A percentile compares a stretch with the other conserved stretches of the same genome.
Evolutionary conservation across 164 flowering plant species (phyloP).

Genomic region (Brasenia schreberi): DNA sequence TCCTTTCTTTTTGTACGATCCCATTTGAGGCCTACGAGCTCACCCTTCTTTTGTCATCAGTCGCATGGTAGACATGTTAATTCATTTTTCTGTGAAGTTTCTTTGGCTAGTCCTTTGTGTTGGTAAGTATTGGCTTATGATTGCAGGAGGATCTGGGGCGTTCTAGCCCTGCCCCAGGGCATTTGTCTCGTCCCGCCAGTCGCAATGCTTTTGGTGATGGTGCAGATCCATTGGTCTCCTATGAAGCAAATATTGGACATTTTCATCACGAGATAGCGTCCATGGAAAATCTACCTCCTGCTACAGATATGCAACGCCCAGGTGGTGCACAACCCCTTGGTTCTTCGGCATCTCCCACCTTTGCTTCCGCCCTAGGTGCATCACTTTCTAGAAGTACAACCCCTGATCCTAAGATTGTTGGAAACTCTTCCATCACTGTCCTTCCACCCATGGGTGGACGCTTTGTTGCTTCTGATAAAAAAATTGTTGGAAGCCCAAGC

Average conservation of each 20-base stretch:
- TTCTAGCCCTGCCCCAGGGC: constrained; percentile 27
- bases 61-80: no score
- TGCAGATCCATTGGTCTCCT: constrained; percentile 22
- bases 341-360: constrained; percentile 33
- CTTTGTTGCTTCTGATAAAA: constrained; percentile 34
- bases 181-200: constrained; percentile 68
- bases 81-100: no score
- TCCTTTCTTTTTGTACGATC: no score
- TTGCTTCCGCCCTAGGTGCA: constrained; percentile 63
- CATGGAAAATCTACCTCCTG: constrained; percentile 22
- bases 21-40: no score
- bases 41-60: no score
- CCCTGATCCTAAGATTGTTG: constrained; percentile 61
- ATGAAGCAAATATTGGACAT: constrained; percentile 26
- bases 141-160: constrained; percentile 59
- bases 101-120: no score
- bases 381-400: constrained; percentile 70
- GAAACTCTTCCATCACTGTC: constrained; percentile 67
- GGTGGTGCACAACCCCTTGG: constrained; percentile 22
- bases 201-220: constrained; percentile 50
- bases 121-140: not conserved
- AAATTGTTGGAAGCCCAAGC: constrained; percentile 22
- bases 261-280: constrained; percentile 32
- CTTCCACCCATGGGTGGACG: constrained; percentile 65
- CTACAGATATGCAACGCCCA: constrained; percentile 9